These are phyloP conservation scores for Ogataea saltuana DNA, from an alignment of 805 yeast genomes.

Conservation along the genomic window DNA sequence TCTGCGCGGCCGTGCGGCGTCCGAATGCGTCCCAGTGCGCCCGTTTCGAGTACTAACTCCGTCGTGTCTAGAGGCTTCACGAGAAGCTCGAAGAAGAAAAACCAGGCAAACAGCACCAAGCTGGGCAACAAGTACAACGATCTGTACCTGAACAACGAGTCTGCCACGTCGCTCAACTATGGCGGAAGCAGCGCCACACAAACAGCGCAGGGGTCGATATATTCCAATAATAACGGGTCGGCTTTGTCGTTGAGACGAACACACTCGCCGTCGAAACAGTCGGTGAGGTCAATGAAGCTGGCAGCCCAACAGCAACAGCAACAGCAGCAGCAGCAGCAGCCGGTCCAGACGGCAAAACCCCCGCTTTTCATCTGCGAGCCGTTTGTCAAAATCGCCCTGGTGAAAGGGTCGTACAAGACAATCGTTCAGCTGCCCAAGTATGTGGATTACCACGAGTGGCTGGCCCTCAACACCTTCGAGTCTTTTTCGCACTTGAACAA, in stretches of 20 bases:
- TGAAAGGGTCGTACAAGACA: conserved; percentile 94
- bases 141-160: conserved; percentile 26
- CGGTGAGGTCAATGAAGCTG: conserved; percentile 36
- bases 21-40: too few species aligned
- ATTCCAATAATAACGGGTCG: conserved; percentile 45
- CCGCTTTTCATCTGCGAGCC: conserved; percentile 89
- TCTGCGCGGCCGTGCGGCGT: neutral
- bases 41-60: conserved; percentile 3
- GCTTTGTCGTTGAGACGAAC: conserved; percentile 48
- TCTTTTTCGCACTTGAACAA: conserved; percentile 81
- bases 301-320: conserved; percentile 25
- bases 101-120: conserved; percentile 25
- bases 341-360: conserved; percentile 25
- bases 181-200: conserved; percentile 4
- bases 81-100: conserved; percentile 42
- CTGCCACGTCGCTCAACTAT: conserved; percentile 21
- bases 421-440: conserved; percentile 94
- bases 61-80: conserved; percentile 53
- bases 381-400: conserved; percentile 89
- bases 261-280: conserved; percentile 48
- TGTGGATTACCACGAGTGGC: conserved; percentile 94
- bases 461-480: conserved; percentile 90
- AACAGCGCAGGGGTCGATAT: conserved; percentile 27
- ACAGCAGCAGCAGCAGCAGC: conserved; percentile 29
- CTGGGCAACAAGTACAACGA: conserved; percentile 29